Evolutionary conservation across 2,329 filamentous ascomycete genomes (phyloP).

Genomic region (Ambrosiella beaveri): DNA sequence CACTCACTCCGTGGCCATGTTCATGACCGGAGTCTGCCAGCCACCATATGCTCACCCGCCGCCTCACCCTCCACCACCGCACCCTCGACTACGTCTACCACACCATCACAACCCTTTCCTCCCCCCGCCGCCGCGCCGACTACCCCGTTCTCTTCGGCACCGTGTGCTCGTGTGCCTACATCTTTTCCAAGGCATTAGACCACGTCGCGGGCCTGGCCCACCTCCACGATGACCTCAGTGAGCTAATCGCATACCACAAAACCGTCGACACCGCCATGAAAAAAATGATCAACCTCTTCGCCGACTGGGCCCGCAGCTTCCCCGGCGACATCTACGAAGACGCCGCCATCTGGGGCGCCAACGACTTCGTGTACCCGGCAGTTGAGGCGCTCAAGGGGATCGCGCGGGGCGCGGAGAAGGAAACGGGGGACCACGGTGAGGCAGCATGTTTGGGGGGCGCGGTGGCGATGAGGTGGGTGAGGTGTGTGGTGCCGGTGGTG

Average conservation of each 20-base stretch:
- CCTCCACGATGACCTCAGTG: not conserved
- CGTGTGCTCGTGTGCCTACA: not conserved
- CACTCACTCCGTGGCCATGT: not conserved
- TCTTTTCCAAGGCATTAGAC: constrained; percentile 1
- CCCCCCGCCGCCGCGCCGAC: not conserved
- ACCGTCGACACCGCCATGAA: not conserved
- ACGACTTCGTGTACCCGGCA: too few species aligned
- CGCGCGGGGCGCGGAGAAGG: too few species aligned
- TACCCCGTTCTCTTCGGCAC: constrained; percentile 1
- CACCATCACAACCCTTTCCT: not conserved
- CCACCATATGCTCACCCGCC: not conserved
- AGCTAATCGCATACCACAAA: not conserved
- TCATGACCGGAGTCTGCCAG: not conserved
- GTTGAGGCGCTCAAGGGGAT: too few species aligned
- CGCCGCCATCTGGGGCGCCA: too few species aligned
- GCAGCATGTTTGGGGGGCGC: not conserved
- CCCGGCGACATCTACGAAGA: too few species aligned
- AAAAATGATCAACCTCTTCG: not conserved
- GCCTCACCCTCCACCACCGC: constrained; percentile 4
- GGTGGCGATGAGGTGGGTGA: not conserved
- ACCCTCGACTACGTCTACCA: constrained; percentile 3
- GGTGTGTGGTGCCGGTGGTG: not conserved
- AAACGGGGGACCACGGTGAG: not conserved
- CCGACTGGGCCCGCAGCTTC: not conserved
- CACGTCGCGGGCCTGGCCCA: not conserved